These are phyloP conservation scores for Pholiota molesta DNA, from an alignment of 768 basidiomycete species.

Conservation along the genomic window DNA sequence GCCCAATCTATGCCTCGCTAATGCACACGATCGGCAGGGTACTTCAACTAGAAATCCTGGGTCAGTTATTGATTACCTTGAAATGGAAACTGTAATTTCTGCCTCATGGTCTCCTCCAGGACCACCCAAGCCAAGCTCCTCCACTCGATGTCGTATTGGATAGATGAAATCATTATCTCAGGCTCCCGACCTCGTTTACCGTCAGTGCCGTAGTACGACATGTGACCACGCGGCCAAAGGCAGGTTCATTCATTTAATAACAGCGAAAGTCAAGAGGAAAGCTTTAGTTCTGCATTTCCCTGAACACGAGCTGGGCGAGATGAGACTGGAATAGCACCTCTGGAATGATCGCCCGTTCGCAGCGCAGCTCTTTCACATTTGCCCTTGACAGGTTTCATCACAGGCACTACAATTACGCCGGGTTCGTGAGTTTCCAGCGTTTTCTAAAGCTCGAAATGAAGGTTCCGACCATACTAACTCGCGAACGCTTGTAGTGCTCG, in stretches of 20 bases:
- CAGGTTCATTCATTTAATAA: conserved; percentile 23
- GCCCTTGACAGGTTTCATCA: conserved; percentile 20
- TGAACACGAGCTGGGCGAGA: conserved; percentile 15
- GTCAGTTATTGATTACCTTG: not conserved
- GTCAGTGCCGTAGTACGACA: not conserved
- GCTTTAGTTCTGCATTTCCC: conserved; percentile 4
- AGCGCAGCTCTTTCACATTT: conserved; percentile 7
- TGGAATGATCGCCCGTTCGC: conserved; percentile 8
- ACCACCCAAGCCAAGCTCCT: not conserved
- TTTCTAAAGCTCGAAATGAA: conserved; percentile 8
- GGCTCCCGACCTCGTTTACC: not conserved
- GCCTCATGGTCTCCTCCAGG: conserved; percentile 25
- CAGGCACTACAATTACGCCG: conserved; percentile 23
- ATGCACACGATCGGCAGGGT: too few relatives aligned
- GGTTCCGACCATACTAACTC: conserved; percentile 1
- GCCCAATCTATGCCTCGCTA: not conserved
- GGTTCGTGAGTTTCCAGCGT: conserved; percentile 10
- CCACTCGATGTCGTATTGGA: not conserved
- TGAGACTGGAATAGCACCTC: conserved; percentile 1
- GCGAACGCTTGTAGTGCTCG: conserved; percentile 8
- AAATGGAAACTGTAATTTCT: conserved; percentile 18
- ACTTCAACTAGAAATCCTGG: not conserved
- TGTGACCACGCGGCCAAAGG: conserved; percentile 17
- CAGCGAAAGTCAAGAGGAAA: conserved; percentile 6
- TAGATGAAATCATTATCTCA: not conserved